Conservation (phyloP, 1,139 yeast species). For the Blastobotrys malaysiensis region DNA sequence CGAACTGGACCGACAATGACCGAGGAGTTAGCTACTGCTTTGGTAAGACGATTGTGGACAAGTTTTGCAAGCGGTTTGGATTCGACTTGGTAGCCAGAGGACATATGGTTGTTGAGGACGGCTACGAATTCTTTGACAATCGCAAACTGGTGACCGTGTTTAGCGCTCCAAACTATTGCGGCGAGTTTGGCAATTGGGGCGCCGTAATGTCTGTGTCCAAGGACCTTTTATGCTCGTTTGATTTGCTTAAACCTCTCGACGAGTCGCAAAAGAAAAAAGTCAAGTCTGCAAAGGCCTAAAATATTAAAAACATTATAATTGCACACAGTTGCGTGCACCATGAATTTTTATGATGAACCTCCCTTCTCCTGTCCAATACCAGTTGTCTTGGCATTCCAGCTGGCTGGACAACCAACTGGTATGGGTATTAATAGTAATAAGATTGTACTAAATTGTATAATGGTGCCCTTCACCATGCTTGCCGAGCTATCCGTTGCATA, state of each 20-base stretch:
- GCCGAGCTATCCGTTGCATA: no score
- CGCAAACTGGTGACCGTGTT: slow-evolving; percentile 76
- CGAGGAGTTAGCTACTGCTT: slow-evolving; percentile 83
- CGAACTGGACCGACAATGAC: slow-evolving; percentile 77
- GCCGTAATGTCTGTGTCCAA: slow-evolving; percentile 84
- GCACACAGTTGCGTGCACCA: not conserved
- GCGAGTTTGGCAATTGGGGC: slow-evolving; percentile 87
- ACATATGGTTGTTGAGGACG: slow-evolving; percentile 93
- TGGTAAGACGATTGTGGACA: slow-evolving; percentile 66
- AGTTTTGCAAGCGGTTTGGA: slow-evolving; percentile 62
- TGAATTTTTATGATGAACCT: no score
- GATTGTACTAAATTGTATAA: no score
- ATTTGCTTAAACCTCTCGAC: slow-evolving; percentile 59
- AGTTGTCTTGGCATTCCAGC: not conserved
- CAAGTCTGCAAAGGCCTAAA: slow-evolving; percentile 5
- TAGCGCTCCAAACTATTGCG: slow-evolving; percentile 88
- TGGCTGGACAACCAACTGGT: not conserved
- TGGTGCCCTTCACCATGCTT: no score
- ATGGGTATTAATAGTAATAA: no score
- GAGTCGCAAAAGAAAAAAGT: slow-evolving; percentile 6
- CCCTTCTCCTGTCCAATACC: no score
- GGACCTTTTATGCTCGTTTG: slow-evolving; percentile 74
- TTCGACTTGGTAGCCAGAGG: slow-evolving; percentile 81
- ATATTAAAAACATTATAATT: slow-evolving; percentile 3
- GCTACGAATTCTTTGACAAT: slow-evolving; percentile 78